Conservation (phyloP, 2,329 filamentous ascomycete species). For the Mycosphaerella arachidis region DNA sequence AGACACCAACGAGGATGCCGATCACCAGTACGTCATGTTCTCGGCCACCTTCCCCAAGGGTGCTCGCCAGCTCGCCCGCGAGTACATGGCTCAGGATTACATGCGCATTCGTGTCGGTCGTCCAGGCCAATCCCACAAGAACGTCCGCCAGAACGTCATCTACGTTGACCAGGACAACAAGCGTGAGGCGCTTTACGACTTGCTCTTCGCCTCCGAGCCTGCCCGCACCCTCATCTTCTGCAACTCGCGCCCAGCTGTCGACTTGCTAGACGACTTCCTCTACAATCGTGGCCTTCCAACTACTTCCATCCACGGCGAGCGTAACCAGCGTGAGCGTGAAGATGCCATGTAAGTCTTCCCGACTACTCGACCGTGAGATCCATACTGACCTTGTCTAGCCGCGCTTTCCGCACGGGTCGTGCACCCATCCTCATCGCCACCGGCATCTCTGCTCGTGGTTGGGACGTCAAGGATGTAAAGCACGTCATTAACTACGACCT, state of each 20-base stretch:
- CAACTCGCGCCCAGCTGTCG: constrained; percentile 72
- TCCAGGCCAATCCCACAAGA: constrained; percentile 68
- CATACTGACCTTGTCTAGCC: constrained; percentile 37
- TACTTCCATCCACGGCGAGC: constrained; percentile 82
- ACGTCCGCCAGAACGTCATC: constrained; percentile 74
- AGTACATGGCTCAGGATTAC: constrained; percentile 69
- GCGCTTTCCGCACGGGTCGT: constrained; percentile 71
- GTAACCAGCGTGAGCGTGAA: constrained; percentile 86
- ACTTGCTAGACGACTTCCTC: constrained; percentile 81
- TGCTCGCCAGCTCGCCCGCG: constrained; percentile 69
- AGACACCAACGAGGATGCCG: constrained; percentile 71
- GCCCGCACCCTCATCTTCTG: constrained; percentile 85
- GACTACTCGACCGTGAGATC: background rate
- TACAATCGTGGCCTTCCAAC: constrained; percentile 73
- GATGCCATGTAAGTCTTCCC: constrained; percentile 66
- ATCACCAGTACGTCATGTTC: constrained; percentile 74
- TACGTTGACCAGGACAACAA: constrained; percentile 64
- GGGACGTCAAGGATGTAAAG: constrained; percentile 80
- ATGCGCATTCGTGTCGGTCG: constrained; percentile 83
- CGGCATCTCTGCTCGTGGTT: constrained; percentile 78
- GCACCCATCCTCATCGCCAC: constrained; percentile 81
- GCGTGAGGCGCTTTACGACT: constrained; percentile 64
- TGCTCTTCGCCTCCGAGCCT: constrained; percentile 66
- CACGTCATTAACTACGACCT: constrained; percentile 94
- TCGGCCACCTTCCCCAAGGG: constrained; percentile 88